Base-by-base conservation (phyloP, 1,284 basidiomycete species). In the Malassezia psittaci region DNA sequence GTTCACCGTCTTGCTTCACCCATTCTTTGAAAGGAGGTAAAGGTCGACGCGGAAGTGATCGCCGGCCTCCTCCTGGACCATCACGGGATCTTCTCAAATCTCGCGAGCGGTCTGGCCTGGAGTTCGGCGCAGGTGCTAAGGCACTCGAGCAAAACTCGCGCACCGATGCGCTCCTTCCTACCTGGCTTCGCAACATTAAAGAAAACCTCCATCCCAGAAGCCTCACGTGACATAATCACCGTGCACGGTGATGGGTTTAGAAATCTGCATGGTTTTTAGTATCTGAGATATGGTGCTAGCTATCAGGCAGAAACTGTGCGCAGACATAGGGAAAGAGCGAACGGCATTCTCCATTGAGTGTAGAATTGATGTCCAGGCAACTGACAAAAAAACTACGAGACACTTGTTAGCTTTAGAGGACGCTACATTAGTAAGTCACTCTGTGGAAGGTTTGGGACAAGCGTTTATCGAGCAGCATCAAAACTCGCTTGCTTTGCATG, bases 1-100 rank as follows among this genome's bases (percentile, higher is more conserved):
- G 64, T 11, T 59, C 52, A 9, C 60, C 68, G 18, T 64, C 66
- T 33, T 59, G 56, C 18, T 48, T 53, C 21, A 71, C 62, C 68
- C 68, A 71, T 50, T 69, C 57, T 13, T 60, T 58, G 40, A 62
- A 71, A 10, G 68, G 63, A 36, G 67, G 51, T 1, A 69, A 58
- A 44, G 55, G 55, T 12, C 42, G 51, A n/a, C 55, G 49, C 21
- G 42, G 16, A 32, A 54, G 42, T 12, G 29, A 38, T 6, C 36
- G 55, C 15, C 51, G 50, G 1, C 37, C 49, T 36, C 49, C 18
- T 32, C n/a, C 19, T 16, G 21, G 3, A 6, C 16, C 36, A 16
- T 24, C 18, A 32, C 49, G n/a, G 24, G 24, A 29, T 29, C 24
- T 29, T 29, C 7, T 29, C 39, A 36, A 3, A 7, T 15, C 19